phyloP scores from a whole-genome alignment of 306 rosid species.

The Macrotyloma uniflorum region DNA sequence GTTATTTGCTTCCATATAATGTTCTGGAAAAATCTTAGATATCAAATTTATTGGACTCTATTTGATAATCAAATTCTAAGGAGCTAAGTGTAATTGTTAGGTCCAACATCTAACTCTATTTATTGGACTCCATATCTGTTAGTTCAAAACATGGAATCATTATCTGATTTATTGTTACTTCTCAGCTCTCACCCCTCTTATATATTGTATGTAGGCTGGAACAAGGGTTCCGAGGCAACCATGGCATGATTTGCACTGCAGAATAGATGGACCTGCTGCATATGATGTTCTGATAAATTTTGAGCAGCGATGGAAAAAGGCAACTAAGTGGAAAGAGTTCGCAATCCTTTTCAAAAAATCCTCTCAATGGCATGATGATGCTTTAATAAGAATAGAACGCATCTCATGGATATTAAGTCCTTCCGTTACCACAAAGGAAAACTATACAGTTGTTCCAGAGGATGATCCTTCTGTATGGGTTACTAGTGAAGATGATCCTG shows the following conservation, averaged over 20 bases:
- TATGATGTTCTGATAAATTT: conserved; percentile 92
- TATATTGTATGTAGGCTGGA: conserved; percentile 64
- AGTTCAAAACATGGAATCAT: background rate
- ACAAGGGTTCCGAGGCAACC: conserved; percentile 87
- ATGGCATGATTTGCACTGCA: conserved; percentile 97
- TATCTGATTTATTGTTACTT: conserved; percentile 22
- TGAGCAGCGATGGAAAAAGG: conserved; percentile 92
- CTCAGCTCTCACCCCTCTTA: conserved; percentile 8
- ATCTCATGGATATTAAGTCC: conserved; percentile 97
- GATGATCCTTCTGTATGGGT: conserved; percentile 66
- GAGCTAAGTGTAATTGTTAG: conserved; percentile 22
- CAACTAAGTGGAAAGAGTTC: conserved; percentile 81
- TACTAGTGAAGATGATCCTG: conserved; percentile 64
- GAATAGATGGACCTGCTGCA: conserved; percentile 96
- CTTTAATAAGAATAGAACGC: conserved; percentile 76
- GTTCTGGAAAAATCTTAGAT: background rate
- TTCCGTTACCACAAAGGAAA: conserved; percentile 29
- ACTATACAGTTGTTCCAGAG: conserved; percentile 54
- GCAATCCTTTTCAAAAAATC: conserved; percentile 55
- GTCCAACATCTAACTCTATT: background rate
- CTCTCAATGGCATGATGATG: conserved; percentile 77
- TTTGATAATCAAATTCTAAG: conserved; percentile 19
- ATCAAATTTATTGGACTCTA: background rate
- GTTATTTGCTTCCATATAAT: background rate
- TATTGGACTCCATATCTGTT: background rate